Percentiles rank a stretch among this genome's conserved stretches.
These are phyloP conservation scores for Aspergillus tanneri DNA, from an alignment of 2,329 filamentous ascomycete genomes.

Conservation along the genomic window DNA sequence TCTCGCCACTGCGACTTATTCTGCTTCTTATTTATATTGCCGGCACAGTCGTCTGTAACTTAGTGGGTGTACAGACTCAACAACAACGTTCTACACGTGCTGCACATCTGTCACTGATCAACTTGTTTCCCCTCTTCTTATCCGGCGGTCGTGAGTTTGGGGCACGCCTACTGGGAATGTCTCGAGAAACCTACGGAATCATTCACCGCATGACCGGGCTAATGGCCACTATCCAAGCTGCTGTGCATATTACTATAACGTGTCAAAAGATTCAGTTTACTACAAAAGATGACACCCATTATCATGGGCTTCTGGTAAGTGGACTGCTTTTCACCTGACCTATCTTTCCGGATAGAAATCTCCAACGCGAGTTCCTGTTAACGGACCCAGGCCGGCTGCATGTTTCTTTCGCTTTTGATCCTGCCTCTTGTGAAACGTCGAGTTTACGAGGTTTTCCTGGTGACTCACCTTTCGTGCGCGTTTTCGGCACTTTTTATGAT, in stretches of 20 bases:
- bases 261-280: background rate
- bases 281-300: background rate
- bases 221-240: background rate
- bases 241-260: background rate
- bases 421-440: constrained; percentile 1
- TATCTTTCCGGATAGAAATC: too few relatives aligned
- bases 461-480: background rate
- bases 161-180: background rate
- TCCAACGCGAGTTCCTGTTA: background rate
- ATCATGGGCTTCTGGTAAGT: constrained; percentile 1
- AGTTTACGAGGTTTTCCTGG: constrained; percentile 4
- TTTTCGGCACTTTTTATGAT: background rate
- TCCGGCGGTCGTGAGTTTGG: background rate
- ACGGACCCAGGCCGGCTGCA: background rate
- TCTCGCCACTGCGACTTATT: background rate
- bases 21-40: background rate
- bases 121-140: background rate
- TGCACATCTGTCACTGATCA: constrained; percentile 3
- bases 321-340: background rate
- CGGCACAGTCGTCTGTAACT: background rate
- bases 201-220: background rate
- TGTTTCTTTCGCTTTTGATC: constrained; percentile 4
- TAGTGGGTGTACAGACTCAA: background rate
- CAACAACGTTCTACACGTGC: background rate
- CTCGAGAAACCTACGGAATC: background rate